These are phyloP conservation scores for Gaeumannomyces tritici DNA, from an alignment of 2,329 filamentous ascomycete genomes.

Conservation along the genomic window DNA sequence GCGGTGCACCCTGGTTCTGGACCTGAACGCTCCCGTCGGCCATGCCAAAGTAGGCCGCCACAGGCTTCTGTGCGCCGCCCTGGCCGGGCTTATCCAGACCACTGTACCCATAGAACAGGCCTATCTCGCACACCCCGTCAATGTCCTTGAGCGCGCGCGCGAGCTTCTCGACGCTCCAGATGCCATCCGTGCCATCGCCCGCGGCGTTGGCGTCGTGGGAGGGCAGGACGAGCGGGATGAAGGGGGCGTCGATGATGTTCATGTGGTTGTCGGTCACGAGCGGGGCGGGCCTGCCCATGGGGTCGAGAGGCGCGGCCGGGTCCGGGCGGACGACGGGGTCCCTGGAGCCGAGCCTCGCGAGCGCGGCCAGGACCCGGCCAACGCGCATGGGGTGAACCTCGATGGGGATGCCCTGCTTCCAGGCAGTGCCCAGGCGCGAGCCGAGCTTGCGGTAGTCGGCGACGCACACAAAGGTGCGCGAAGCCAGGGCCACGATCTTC, in stretches of 20 bases:
- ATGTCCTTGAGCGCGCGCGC: constrained; percentile 69
- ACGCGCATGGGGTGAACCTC: constrained; percentile 85
- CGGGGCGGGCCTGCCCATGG: constrained; percentile 66
- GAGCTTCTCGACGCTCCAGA: constrained; percentile 73
- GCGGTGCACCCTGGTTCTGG: constrained; percentile 5
- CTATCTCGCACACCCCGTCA: constrained; percentile 83
- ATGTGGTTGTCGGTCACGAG: constrained; percentile 75
- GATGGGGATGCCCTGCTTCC: constrained; percentile 79
- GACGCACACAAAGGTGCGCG: constrained; percentile 71
- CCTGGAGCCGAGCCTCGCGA: constrained; percentile 63
- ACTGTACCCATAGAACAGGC: constrained; percentile 77
- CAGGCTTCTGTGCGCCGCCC: constrained; percentile 74
- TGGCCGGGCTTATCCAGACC: constrained; percentile 54
- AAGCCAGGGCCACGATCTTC: constrained; percentile 81
- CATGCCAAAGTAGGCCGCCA: constrained; percentile 93
- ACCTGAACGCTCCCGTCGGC: constrained; percentile 61
- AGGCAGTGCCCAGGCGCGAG: constrained; percentile 60
- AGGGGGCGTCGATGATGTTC: constrained; percentile 88
- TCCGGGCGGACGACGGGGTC: constrained; percentile 64
- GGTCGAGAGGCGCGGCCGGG: constrained; percentile 22
- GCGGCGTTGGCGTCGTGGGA: constrained; percentile 32
- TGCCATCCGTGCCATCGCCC: constrained; percentile 49
- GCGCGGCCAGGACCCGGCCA: constrained; percentile 62
- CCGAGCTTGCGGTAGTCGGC: constrained; percentile 86
- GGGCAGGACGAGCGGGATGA: constrained; percentile 60